A percentile compares a stretch with the other conserved stretches of the same genome.
Conservation (phyloP, 2,329 filamentous ascomycete species). For the Exophiala oligosperma region DNA sequence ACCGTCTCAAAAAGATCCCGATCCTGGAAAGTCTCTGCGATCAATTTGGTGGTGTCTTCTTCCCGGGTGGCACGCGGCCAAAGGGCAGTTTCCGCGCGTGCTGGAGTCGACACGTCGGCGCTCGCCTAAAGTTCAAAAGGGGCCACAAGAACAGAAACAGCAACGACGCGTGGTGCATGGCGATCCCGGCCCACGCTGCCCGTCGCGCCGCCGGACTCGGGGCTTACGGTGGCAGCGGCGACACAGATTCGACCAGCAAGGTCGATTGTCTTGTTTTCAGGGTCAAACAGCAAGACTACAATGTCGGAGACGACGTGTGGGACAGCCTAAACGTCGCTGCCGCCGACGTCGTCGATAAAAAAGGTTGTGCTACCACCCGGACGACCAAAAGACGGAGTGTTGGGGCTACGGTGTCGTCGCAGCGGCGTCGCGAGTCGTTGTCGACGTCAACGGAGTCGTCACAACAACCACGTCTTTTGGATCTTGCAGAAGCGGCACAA, state of each 20-base stretch:
- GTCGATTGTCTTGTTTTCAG: conserved; percentile 26
- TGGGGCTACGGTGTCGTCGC: neutral
- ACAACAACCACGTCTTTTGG: neutral
- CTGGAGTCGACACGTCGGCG: conserved; percentile 32
- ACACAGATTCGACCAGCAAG: conserved; percentile 5
- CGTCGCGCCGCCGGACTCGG: conserved; percentile 31
- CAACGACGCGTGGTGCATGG: conserved; percentile 28
- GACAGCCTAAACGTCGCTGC: neutral
- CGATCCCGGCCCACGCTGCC: conserved; percentile 31
- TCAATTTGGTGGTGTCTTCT: conserved; percentile 27
- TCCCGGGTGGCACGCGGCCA: conserved; percentile 29
- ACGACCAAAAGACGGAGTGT: neutral
- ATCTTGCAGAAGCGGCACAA: neutral
- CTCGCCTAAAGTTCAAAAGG: conserved; percentile 31
- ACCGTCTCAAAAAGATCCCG: conserved; percentile 25
- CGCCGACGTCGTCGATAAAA: neutral
- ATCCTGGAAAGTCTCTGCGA: conserved; percentile 29
- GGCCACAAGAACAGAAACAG: conserved; percentile 29
- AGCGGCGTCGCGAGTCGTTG: neutral
- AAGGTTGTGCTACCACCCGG: neutral
- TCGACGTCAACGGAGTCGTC: neutral
- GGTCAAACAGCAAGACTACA: conserved; percentile 29
- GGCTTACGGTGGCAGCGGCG: conserved; percentile 12
- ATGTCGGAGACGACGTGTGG: conserved; percentile 22
- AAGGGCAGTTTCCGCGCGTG: conserved; percentile 30